A percentile compares a stretch with the other conserved stretches of the same genome.
Evolutionary conservation across 176 grass and related monocot species (phyloP).

Genomic region (Oryza rufipogon): DNA sequence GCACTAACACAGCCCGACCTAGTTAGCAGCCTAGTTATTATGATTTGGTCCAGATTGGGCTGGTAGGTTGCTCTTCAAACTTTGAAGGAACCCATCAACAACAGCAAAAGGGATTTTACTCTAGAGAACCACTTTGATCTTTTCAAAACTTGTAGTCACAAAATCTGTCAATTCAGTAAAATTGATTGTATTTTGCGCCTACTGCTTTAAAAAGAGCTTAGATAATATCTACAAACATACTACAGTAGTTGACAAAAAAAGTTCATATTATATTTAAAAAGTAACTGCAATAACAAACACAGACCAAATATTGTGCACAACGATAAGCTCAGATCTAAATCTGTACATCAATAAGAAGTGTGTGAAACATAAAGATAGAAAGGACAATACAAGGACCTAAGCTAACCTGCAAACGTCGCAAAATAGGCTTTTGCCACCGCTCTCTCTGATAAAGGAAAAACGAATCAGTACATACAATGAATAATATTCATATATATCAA

Average conservation of each 20-base stretch:
- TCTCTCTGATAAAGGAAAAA: conserved; percentile 68
- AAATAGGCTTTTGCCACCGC: conserved; percentile 85
- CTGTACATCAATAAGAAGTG: conserved; percentile 1
- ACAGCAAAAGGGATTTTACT: not conserved
- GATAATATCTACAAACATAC: not conserved
- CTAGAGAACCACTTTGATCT: not conserved
- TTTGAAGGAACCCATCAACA: not conserved
- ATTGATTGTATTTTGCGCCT: not conserved
- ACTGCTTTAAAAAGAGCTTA: not conserved
- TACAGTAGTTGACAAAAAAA: too few relatives aligned
- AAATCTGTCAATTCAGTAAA: not conserved
- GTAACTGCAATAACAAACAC: not conserved
- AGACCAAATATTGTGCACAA: not conserved
- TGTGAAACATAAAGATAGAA: conserved; percentile 23
- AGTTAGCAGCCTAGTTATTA: not conserved
- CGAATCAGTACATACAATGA: conserved; percentile 15
- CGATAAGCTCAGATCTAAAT: not conserved
- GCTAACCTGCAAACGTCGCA: conserved; percentile 78
- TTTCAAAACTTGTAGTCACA: not conserved
- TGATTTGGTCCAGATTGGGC: not conserved
- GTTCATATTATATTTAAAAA: not conserved
- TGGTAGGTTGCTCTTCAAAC: not conserved
- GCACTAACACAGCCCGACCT: not conserved
- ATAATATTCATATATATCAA: not conserved
- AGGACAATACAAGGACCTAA: conserved; percentile 14